Evolutionary conservation across 2,329 filamentous ascomycete genomes (phyloP).

Genomic region (Elsinoe batatas): DNA sequence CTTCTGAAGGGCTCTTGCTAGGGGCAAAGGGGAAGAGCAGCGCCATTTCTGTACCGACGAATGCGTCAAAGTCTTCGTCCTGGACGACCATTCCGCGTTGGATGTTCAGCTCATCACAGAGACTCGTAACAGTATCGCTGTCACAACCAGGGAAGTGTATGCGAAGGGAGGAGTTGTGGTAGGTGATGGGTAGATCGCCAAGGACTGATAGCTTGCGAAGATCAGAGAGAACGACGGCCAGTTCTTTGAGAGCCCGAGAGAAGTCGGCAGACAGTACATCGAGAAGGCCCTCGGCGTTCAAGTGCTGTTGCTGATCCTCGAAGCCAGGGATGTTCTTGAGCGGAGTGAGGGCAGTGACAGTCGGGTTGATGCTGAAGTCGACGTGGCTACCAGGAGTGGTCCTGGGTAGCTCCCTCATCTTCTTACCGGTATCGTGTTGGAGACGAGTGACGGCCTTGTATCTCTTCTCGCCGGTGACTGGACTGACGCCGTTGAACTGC

Average conservation of each 20-base stretch:
- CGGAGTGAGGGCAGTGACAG: slow-evolving; percentile 75
- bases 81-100: slow-evolving; percentile 68
- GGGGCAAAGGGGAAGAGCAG: slow-evolving; percentile 82
- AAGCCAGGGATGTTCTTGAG: slow-evolving; percentile 51
- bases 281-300: slow-evolving; percentile 76
- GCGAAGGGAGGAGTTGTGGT: slow-evolving; percentile 60
- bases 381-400: slow-evolving; percentile 66
- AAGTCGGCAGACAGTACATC: slow-evolving; percentile 83
- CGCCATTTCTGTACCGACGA: slow-evolving; percentile 60
- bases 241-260: slow-evolving; percentile 71
- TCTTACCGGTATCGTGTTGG: slow-evolving; percentile 62
- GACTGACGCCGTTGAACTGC: slow-evolving; percentile 69
- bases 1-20: slow-evolving; percentile 36
- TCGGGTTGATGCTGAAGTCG: slow-evolving; percentile 81
- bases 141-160: slow-evolving; percentile 90
- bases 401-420: slow-evolving; percentile 51
- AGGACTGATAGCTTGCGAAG: slow-evolving; percentile 65
- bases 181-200: slow-evolving; percentile 72
- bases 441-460: slow-evolving; percentile 68
- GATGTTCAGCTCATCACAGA: slow-evolving; percentile 83
- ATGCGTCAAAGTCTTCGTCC: slow-evolving; percentile 63
- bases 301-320: slow-evolving; percentile 37
- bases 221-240: slow-evolving; percentile 70
- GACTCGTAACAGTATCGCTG: slow-evolving; percentile 63
- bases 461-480: slow-evolving; percentile 59